phyloP scores from a whole-genome alignment of 176 grass and related monocot species.

The Elaeis guineensis region DNA sequence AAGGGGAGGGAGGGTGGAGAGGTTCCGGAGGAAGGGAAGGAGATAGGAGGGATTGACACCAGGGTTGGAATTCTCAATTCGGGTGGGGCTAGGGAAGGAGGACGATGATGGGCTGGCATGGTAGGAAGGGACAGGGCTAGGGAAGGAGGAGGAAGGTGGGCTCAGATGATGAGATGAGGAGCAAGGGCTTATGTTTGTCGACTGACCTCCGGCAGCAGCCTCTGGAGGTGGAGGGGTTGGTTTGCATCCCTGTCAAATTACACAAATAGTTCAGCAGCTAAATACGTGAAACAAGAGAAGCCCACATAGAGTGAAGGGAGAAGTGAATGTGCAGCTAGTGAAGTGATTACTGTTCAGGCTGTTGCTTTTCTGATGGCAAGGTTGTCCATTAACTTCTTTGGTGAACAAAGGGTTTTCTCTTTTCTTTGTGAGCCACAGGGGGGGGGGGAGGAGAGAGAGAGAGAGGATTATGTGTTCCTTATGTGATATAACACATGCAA shows the following conservation, averaged over 20 bases:
- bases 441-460: no score
- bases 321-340: neutral
- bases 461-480: no score
- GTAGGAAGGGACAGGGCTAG: conserved; percentile 15
- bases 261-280: neutral
- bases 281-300: neutral
- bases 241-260: conserved; percentile 13
- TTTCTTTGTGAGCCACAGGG: no score
- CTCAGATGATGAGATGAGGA: conserved; percentile 14
- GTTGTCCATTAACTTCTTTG: no score
- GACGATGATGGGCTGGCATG: conserved; percentile 15
- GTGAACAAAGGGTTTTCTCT: no score
- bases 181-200: conserved; percentile 13
- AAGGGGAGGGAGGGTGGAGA: conserved; percentile 14
- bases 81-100: conserved; percentile 19
- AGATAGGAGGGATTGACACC: conserved; percentile 16
- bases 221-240: conserved; percentile 2
- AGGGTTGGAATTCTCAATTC: conserved; percentile 9
- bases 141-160: conserved; percentile 7
- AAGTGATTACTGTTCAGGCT: neutral
- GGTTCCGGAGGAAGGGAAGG: conserved; percentile 19
- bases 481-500: no score
- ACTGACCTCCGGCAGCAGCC: neutral
- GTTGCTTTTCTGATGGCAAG: no score
- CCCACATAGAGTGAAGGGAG: no score